A percentile compares a stretch with the other conserved stretches of the same genome.
Evolutionary conservation across 2,329 filamentous ascomycete genomes (phyloP).

Genomic region (Xylaria sp.): DNA sequence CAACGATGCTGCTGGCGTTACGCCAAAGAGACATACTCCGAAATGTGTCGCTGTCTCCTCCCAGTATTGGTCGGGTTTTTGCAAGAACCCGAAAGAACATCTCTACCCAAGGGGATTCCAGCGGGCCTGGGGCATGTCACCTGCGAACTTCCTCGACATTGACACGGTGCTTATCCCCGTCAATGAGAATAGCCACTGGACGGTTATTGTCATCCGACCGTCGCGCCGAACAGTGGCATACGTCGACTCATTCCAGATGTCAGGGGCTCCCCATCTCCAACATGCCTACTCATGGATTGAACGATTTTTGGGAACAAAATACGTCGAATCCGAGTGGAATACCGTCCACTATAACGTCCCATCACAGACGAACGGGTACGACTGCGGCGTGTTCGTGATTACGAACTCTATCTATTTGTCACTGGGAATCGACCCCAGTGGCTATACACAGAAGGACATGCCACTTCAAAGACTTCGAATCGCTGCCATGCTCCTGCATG

Average conservation of each 20-base stretch:
- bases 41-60: constrained; percentile 66
- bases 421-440: constrained; percentile 54
- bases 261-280: constrained; percentile 45
- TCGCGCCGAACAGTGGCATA: constrained; percentile 63
- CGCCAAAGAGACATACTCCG: constrained; percentile 52
- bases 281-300: constrained; percentile 58
- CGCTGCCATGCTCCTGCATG: constrained; percentile 66
- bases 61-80: constrained; percentile 64
- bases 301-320: constrained; percentile 57
- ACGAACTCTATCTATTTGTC: constrained; percentile 70
- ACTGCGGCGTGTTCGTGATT: constrained; percentile 78
- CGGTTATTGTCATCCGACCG: constrained; percentile 68
- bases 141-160: constrained; percentile 64
- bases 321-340: constrained; percentile 62
- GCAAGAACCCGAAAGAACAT: constrained; percentile 58
- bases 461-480: constrained; percentile 62
- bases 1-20: constrained; percentile 59
- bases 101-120: constrained; percentile 30
- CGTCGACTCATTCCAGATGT: constrained; percentile 64
- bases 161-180: constrained; percentile 73
- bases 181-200: constrained; percentile 69
- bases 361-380: constrained; percentile 66
- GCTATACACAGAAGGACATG: constrained; percentile 58
- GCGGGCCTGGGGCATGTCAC: constrained; percentile 56
- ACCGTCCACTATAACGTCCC: constrained; percentile 54